Percentiles rank a stretch among this genome's conserved stretches.
These are phyloP conservation scores for Rhizopogon roseolus DNA, from an alignment of 768 basidiomycete genomes.

Conservation along the genomic window DNA sequence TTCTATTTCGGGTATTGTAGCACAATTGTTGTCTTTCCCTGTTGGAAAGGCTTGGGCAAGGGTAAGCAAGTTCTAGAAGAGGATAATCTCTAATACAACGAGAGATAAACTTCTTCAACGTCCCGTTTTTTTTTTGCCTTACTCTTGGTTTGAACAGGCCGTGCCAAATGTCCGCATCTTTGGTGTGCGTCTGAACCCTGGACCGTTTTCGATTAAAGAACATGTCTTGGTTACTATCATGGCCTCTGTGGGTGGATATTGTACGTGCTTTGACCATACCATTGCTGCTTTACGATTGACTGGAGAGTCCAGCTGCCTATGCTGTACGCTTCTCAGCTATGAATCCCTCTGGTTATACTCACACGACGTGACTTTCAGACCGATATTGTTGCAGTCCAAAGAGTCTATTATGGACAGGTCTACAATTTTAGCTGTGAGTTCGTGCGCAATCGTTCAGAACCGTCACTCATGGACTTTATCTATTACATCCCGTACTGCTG, in stretches of 20 bases:
- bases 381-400: slow-evolving; percentile 71
- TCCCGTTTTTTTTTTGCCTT: neutral
- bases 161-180: slow-evolving; percentile 50
- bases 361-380: slow-evolving; percentile 30
- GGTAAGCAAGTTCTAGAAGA: slow-evolving; percentile 10
- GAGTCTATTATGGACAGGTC: slow-evolving; percentile 58
- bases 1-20: slow-evolving; percentile 45
- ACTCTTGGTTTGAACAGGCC: slow-evolving; percentile 21
- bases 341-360: neutral
- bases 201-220: slow-evolving; percentile 74
- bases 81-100: too few species aligned
- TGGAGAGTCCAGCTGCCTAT: slow-evolving; percentile 35
- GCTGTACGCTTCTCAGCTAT: slow-evolving; percentile 24
- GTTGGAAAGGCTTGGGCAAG: slow-evolving; percentile 62
- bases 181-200: slow-evolving; percentile 64
- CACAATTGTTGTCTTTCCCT: slow-evolving; percentile 67
- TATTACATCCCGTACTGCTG: neutral
- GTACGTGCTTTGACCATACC: slow-evolving; percentile 10
- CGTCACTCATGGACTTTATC: slow-evolving; percentile 2
- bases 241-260: slow-evolving; percentile 39
- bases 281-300: neutral
- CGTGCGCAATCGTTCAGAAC: slow-evolving; percentile 5
- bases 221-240: slow-evolving; percentile 68
- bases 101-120: neutral
- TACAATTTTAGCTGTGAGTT: slow-evolving; percentile 46